Base-by-base conservation (phyloP, 2,329 filamentous ascomycete genomes). In the Pyrenophora teres region DNA sequence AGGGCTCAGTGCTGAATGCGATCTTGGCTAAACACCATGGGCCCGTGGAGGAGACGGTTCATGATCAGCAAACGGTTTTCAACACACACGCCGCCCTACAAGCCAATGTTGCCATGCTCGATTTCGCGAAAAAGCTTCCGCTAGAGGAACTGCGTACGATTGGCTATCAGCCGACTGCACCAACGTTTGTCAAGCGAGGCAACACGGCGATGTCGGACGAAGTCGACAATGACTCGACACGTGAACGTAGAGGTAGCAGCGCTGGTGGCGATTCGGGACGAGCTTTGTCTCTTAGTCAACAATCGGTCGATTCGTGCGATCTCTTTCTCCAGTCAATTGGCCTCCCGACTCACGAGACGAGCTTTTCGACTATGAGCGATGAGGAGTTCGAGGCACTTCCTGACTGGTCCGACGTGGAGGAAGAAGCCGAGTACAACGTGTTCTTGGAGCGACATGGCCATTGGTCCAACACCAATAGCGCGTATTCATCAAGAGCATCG, bases 31-130 rank as follows among this genome's bases (percentile, higher is more conserved):
- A 7, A 9, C 6, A 25, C 8, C 8, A 6, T 25, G 23, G 9
- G 4, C 16, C 46, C 12, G 4, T 10, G 12, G 23, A 31, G n/a
- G 5, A 36, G 5, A 18, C 5, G 12, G 33, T n/a, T 31, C 4
- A 40, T 15, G 10, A 12, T 5, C 19, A 16, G 13, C n/a, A 16
- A 8, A 37, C 3, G 5, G 13, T 8, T 2, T 18, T 43, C 4
- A 19, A 40, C n/a, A 21, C 45, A 16, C 40, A 18, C 0, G 41
- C 35, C 40, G 46, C 36, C 2, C 43, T 56, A 6, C 19, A 47
- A 16, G 44, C 46, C 37, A 51, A 55, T 16, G 30, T 52, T 19
- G 51, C 57, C 4, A 51, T 51, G 9, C 31, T 51, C 10, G 19
- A 49, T 13, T 40, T 53, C 6, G 41, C 13, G 2, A 32, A 39